Evolutionary conservation across 1,284 basidiomycete species (phyloP).

Genomic region (Megacollybia platyphylla): DNA sequence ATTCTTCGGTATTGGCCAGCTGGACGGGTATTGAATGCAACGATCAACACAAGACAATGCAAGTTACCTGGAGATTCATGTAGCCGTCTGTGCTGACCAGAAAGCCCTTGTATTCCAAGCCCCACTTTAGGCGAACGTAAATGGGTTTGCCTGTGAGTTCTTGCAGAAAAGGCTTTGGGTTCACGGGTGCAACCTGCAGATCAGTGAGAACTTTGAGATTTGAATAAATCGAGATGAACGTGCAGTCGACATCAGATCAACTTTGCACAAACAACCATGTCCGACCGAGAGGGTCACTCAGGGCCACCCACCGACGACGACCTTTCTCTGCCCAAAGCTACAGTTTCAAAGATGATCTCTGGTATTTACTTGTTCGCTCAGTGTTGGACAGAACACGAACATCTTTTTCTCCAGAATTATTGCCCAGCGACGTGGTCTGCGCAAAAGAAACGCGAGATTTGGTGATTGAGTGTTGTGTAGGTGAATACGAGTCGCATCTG

Average conservation of each 20-base stretch:
- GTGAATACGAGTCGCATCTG: conserved; percentile 34
- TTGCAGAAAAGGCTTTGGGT: conserved; percentile 98
- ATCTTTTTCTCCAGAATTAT: conserved; percentile 50
- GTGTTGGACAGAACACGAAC: conserved; percentile 6
- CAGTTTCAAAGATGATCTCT: conserved; percentile 92
- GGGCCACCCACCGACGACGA: conserved; percentile 74
- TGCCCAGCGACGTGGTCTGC: conserved; percentile 84
- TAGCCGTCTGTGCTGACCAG: conserved; percentile 97
- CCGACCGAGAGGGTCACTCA: conserved; percentile 71
- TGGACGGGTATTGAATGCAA: conserved; percentile 16
- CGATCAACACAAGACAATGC: conserved; percentile 1
- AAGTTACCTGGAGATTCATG: conserved; percentile 93
- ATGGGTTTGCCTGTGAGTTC: conserved; percentile 97
- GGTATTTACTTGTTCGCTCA: conserved; percentile 34
- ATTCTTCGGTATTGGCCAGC: conserved; percentile 98
- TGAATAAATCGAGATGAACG: conserved; percentile 14
- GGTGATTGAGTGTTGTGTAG: conserved; percentile 97
- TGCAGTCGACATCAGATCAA: conserved; percentile 38
- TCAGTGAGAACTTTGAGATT: conserved; percentile 1
- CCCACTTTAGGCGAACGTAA: conserved; percentile 95
- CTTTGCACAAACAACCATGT: conserved; percentile 48
- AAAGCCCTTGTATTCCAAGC: conserved; percentile 98
- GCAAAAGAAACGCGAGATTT: conserved; percentile 94
- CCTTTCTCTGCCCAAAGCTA: conserved; percentile 91
- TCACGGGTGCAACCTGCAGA: conserved; percentile 78